Percentiles rank a stretch among this genome's conserved stretches.
Conservation (phyloP, 352 stramenopile genomes). For the Globisporangium heterothallicum region DNA sequence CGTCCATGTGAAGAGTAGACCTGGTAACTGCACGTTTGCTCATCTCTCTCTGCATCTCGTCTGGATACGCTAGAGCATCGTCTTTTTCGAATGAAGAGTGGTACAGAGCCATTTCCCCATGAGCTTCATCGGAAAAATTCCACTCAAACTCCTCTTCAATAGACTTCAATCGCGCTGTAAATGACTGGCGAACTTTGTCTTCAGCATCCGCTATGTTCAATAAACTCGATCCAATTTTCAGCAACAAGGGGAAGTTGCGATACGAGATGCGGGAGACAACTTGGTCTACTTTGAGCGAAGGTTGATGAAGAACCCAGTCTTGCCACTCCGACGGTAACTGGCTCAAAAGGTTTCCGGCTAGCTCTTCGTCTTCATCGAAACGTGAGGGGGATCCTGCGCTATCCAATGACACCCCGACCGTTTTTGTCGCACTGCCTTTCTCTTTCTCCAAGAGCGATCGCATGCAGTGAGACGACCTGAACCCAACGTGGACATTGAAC, state of each 20-base stretch:
- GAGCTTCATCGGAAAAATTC: constrained; percentile 26
- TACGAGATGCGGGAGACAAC: constrained; percentile 64
- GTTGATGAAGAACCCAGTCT: constrained; percentile 40
- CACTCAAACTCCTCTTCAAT: constrained; percentile 41
- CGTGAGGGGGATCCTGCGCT: neutral
- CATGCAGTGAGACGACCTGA: constrained; percentile 5
- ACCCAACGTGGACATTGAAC: constrained; percentile 31
- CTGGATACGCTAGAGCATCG: constrained; percentile 1
- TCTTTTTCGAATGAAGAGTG: constrained; percentile 25
- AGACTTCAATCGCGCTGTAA: constrained; percentile 27
- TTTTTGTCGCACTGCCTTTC: neutral
- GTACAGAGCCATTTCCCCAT: constrained; percentile 29
- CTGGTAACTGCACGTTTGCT: constrained; percentile 17
- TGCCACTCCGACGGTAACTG: constrained; percentile 24
- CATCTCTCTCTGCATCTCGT: constrained; percentile 3
- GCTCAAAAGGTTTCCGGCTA: neutral
- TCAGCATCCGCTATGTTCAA: constrained; percentile 33
- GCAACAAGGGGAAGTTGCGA: constrained; percentile 59
- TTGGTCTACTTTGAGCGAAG: constrained; percentile 35
- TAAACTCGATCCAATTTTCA: constrained; percentile 43
- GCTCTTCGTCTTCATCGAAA: neutral
- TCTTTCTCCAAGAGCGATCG: constrained; percentile 1
- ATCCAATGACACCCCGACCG: neutral
- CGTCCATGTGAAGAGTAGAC: constrained; percentile 28
- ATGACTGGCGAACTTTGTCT: constrained; percentile 35